These are phyloP conservation scores for Ophiosphaerella korrae DNA, from an alignment of 2,329 filamentous ascomycete genomes.

Conservation along the genomic window DNA sequence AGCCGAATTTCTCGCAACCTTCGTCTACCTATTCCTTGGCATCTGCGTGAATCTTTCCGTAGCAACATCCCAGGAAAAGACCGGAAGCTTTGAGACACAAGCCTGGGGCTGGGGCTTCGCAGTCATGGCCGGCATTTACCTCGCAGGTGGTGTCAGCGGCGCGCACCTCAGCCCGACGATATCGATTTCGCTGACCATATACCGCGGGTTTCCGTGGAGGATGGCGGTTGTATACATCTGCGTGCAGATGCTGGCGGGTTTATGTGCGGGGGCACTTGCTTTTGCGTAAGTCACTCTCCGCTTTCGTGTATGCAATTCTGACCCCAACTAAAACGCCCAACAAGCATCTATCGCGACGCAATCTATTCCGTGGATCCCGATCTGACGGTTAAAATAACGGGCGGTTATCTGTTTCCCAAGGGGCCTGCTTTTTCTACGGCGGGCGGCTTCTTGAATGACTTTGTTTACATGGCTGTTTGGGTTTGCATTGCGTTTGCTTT, in stretches of 20 bases:
- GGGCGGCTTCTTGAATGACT: constrained; percentile 73
- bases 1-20: constrained; percentile 57
- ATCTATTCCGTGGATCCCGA: constrained; percentile 64
- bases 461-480: constrained; percentile 67
- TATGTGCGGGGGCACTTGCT: constrained; percentile 53
- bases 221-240: constrained; percentile 58
- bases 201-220: constrained; percentile 63
- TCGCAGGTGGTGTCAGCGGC: constrained; percentile 54
- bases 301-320: no score
- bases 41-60: constrained; percentile 57
- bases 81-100: constrained; percentile 36
- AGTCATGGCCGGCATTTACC: constrained; percentile 57
- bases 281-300: constrained; percentile 49
- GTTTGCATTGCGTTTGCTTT: constrained; percentile 74
- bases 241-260: constrained; percentile 60
- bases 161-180: constrained; percentile 57
- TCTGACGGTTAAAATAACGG: constrained; percentile 34
- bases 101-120: constrained; percentile 59
- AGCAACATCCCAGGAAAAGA: constrained; percentile 53
- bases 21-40: constrained; percentile 49
- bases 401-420: constrained; percentile 66
- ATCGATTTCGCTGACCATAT: constrained; percentile 53
- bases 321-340: neutral
- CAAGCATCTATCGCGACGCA: constrained; percentile 52
- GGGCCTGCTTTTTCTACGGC: constrained; percentile 64